phyloP scores from a whole-genome alignment of 768 basidiomycete genomes.

The Boletus rubescentipes region DNA sequence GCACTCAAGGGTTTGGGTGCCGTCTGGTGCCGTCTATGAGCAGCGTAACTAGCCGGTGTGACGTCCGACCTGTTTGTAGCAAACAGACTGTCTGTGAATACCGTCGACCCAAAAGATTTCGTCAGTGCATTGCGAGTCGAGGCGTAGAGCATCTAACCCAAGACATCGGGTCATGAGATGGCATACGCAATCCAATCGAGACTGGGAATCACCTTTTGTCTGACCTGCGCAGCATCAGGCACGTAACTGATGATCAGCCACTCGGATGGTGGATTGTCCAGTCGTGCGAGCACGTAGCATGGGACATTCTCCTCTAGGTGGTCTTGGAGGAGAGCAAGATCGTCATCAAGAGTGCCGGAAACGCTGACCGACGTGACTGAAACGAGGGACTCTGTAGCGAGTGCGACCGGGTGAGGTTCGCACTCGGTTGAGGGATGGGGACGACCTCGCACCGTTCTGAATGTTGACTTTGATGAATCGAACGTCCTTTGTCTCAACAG shows the following conservation, averaged over 20 bases:
- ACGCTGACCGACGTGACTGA: slow-evolving; percentile 51
- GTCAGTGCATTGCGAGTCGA: slow-evolving; percentile 69
- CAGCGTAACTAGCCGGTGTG: slow-evolving; percentile 66
- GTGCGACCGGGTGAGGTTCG: slow-evolving; percentile 25
- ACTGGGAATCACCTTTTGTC: slow-evolving; percentile 62
- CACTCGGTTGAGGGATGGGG: slow-evolving; percentile 4
- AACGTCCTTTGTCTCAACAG: slow-evolving; percentile 46
- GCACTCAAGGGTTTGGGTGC: slow-evolving; percentile 83
- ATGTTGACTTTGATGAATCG: slow-evolving; percentile 82
- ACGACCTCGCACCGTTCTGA: slow-evolving; percentile 57
- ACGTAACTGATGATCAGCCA: slow-evolving; percentile 83
- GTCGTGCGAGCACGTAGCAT: slow-evolving; percentile 71
- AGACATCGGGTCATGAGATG: not conserved
- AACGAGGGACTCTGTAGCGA: slow-evolving; percentile 62
- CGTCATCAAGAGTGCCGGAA: slow-evolving; percentile 55
- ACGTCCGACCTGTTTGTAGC: slow-evolving; percentile 72
- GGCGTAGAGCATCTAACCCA: slow-evolving; percentile 80
- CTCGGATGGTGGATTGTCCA: slow-evolving; percentile 56
- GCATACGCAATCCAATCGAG: slow-evolving; percentile 1
- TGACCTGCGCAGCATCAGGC: slow-evolving; percentile 75
- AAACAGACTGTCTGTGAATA: slow-evolving; percentile 74
- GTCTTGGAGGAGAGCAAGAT: slow-evolving; percentile 57
- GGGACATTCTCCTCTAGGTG: slow-evolving; percentile 61
- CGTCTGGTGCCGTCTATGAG: slow-evolving; percentile 66
- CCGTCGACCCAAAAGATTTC: slow-evolving; percentile 69